Evolutionary conservation across 2,329 filamentous ascomycete species (phyloP).

Genomic region (Ciborinia camelliae): DNA sequence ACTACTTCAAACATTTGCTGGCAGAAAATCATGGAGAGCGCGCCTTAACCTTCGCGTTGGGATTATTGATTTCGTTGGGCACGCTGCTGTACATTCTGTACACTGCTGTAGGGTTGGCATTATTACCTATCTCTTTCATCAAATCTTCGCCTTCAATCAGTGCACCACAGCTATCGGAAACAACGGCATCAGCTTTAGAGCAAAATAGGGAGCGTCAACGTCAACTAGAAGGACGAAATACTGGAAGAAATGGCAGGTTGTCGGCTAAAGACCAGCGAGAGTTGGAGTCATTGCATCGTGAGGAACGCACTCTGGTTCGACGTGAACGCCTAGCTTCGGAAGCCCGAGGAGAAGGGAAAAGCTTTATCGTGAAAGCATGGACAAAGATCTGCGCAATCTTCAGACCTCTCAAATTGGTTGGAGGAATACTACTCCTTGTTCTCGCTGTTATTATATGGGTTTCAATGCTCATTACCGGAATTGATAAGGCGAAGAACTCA

Average conservation of each 20-base stretch:
- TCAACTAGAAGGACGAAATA: conserved; percentile 82
- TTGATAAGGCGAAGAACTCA: conserved; percentile 96
- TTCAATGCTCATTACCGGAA: conserved; percentile 91
- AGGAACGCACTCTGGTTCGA: conserved; percentile 88
- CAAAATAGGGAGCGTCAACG: conserved; percentile 88
- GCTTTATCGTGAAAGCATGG: conserved; percentile 71
- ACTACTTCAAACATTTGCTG: conserved; percentile 85
- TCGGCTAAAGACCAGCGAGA: conserved; percentile 84
- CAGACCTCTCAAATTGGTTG: conserved; percentile 82
- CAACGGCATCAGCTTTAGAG: conserved; percentile 75
- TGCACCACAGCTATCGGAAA: conserved; percentile 71
- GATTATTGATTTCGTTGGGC: conserved; percentile 82
- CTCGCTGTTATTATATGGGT: conserved; percentile 75
- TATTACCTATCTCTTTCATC: conserved; percentile 87
- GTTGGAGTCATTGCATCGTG: conserved; percentile 78
- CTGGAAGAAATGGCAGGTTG: conserved; percentile 70
- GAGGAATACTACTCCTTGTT: conserved; percentile 73
- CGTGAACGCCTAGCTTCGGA: conserved; percentile 85
- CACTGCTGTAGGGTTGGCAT: conserved; percentile 81
- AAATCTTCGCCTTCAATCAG: conserved; percentile 87
- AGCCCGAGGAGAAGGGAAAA: conserved; percentile 71
- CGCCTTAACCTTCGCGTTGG: conserved; percentile 83
- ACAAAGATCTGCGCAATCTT: conserved; percentile 77
- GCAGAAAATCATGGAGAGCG: conserved; percentile 88
- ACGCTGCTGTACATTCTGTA: conserved; percentile 85